Evolutionary conservation across 1,284 basidiomycete species (phyloP), one percentile per base, ranked within the genome.

Genomic region (Austropuccinia psidii): DNA sequence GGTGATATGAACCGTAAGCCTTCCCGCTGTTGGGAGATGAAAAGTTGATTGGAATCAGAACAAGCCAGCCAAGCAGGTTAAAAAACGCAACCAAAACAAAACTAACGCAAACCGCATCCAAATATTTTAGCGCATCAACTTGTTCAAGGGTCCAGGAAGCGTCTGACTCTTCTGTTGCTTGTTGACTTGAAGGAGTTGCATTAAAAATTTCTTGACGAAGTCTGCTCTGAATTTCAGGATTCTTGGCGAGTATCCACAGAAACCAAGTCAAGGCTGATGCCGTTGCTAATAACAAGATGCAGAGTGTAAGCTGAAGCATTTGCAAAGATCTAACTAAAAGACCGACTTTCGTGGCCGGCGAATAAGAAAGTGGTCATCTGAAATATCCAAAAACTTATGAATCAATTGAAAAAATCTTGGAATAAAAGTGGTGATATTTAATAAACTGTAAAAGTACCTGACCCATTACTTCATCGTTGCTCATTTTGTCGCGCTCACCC

Each of bases 231-330:
- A 83, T 81, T 0, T 81, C 81, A 0, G 83, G 85, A 64, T 85
- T 78, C 39, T 82, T 83, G 0, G 87, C 83, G 21, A 91, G 85
- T 31, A 85, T 85, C 78, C 87, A 88, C 0, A 91, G 81, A 73
- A 85, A 86, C 90, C 90, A 93, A 4, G 87, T 85, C 0, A 89
- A 82, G 0, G 88, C 86, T 0, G 86, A 87, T 0, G 86, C 86
- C 0, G 87, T 88, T 0, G 91, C 57, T 60, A 31, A 24, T n/a
- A n/a, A n/a, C n/a, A n/a, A n/a, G n/a, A 45, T 11, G n/a, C 9
- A 45, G n/a, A 45, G 41, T 11, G 41, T 45, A 45, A 45, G n/a
- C 41, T 45, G 41, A 45, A 45, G 9, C n/a, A 45, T 11, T 11
- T n/a, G 9, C 41, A 45, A 45, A 45, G 41, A 9, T 11, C 9